Percentiles rank a stretch among this genome's conserved stretches.
These are phyloP conservation scores for Zoysia japonica DNA, from an alignment of 176 grass and related monocot genomes.

Conservation along the genomic window DNA sequence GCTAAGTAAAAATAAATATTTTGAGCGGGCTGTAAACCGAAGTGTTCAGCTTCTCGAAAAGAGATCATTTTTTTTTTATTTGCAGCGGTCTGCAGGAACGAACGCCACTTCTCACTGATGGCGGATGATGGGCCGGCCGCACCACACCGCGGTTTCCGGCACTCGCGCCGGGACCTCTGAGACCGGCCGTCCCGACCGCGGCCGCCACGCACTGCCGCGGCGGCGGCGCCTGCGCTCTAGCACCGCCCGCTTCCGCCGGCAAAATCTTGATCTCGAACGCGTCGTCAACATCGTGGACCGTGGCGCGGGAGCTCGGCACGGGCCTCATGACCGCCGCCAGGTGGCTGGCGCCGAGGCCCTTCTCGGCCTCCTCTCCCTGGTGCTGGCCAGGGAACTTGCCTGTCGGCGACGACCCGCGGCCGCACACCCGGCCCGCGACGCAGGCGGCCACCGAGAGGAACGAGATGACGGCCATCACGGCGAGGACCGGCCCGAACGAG, in stretches of 20 bases:
- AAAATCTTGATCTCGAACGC: conserved; percentile 62
- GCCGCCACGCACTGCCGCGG: background rate
- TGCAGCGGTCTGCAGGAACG: background rate
- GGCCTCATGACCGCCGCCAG: conserved; percentile 46
- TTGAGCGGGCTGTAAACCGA: background rate
- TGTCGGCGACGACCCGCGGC: conserved; percentile 14
- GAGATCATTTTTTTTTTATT: conserved; percentile 15
- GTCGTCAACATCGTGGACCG: conserved; percentile 43
- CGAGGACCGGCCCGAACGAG: conserved; percentile 58
- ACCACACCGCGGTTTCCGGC: background rate
- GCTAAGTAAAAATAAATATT: background rate
- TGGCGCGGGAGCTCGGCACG: conserved; percentile 46
- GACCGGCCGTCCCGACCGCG: background rate
- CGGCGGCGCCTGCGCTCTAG: conserved; percentile 6
- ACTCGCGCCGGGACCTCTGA: conserved; percentile 3
- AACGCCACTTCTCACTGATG: background rate
- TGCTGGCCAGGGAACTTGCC: background rate
- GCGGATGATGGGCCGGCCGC: background rate
- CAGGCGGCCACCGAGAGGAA: conserved; percentile 52
- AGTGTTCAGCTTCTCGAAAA: background rate
- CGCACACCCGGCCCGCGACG: conserved; percentile 50
- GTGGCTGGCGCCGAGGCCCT: conserved; percentile 21
- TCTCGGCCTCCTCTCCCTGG: conserved; percentile 43
- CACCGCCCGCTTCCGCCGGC: conserved; percentile 23
- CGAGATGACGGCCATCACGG: conserved; percentile 51